These are phyloP conservation scores for Penstemon newberryi DNA, from an alignment of 257 asterid species.

Conservation along the genomic window DNA sequence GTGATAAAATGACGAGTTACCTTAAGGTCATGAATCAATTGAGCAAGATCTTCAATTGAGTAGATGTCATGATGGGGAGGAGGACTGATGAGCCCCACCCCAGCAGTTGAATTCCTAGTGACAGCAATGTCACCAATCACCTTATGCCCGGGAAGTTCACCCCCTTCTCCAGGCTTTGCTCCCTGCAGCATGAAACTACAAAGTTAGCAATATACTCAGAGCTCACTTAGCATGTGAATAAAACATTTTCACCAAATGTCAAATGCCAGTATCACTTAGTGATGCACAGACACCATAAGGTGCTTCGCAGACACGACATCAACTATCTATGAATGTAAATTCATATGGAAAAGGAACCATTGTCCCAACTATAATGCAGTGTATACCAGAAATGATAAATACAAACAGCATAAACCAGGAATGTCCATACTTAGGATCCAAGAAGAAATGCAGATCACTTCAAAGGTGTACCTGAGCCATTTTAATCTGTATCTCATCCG, in stretches of 20 bases:
- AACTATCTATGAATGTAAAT: constrained; percentile 60
- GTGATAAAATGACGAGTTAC: constrained; percentile 34
- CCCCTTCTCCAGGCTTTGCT: constrained; percentile 99
- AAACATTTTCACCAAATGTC: constrained; percentile 43
- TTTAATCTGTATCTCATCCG: constrained; percentile 92
- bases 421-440: too few species aligned
- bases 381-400: constrained; percentile 7
- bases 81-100: constrained; percentile 97
- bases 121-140: constrained; percentile 98
- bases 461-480: constrained; percentile 6
- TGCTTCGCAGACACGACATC: constrained; percentile 54
- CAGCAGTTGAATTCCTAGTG: constrained; percentile 97
- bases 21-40: constrained; percentile 96
- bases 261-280: constrained; percentile 51
- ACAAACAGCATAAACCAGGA: too few species aligned
- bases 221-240: constrained; percentile 19
- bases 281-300: constrained; percentile 66
- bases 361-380: constrained; percentile 34
- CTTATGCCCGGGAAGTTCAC: constrained; percentile 99
- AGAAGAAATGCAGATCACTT: too few species aligned
- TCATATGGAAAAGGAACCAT: constrained; percentile 52
- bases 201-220: constrained; percentile 27
- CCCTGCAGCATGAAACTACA: constrained; percentile 61
- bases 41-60: constrained; percentile 99
- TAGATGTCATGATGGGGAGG: constrained; percentile 99